Base-by-base conservation (phyloP, 2,329 filamentous ascomycete genomes). In the Fusarium hainanense region DNA sequence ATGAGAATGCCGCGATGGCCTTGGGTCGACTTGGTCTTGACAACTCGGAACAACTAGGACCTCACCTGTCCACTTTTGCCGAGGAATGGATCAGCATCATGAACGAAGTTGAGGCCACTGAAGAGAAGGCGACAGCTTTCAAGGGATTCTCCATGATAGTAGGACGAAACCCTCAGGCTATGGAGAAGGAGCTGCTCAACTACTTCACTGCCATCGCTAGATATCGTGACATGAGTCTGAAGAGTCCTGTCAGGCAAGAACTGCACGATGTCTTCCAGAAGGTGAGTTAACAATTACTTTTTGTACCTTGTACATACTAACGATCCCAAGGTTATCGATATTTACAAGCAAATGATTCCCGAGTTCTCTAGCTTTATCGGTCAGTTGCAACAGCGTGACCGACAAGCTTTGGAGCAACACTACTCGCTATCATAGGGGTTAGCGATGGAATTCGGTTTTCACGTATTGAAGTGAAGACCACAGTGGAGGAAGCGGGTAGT, bases 61-160 rank as follows among this genome's bases (percentile, higher is more conserved):
- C 93, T 3, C 91, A 93, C 66, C 87, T 99, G 41, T 86, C 88
- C 20, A 90, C 88, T 32, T 97, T 97, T 78, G 93, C 95, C 0
- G 89, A 91, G 37, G 88, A 92, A 37, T 98, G 98, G 82, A 82
- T 99, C 56, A 85, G 84, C 54, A 89, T 91, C 4, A 97, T 99
- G 87, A 88, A 89, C 64, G 92, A 93, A 68, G 91, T 98, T 32
- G 91, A 93, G 54, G 91, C 93, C 75, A 95, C 93, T 4, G 93
- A 97, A 65, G 96, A 99, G 81, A 99, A 99, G 82, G 93, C 92
- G 1, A 94, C 94, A 27, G 95, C 96, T 0, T 93, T 98, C 79
- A 90, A 93, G 75, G 96, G 96, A 0, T 98, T 99, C 81, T 92
- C 93, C 57, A 87, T 92, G 72, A 87, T 97, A 49, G 92, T 98